phyloP scores from a whole-genome alignment of 768 basidiomycete genomes.

The Dendrothele bispora region DNA sequence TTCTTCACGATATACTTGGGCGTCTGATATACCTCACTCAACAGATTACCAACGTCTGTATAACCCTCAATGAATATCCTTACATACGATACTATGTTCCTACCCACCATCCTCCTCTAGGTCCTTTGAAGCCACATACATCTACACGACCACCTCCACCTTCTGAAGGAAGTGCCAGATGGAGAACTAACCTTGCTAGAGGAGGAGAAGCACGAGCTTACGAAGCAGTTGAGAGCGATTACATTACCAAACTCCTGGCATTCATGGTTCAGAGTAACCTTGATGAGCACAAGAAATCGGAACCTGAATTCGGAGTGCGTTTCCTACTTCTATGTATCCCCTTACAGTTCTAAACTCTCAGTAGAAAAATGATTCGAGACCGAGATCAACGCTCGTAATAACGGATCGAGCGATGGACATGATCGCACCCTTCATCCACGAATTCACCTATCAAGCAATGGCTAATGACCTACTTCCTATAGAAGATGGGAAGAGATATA shows the following conservation, averaged over 20 bases:
- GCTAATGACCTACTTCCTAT: conserved; percentile 91
- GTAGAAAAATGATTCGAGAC: conserved; percentile 67
- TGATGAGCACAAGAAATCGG: conserved; percentile 84
- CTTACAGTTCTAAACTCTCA: conserved; percentile 18
- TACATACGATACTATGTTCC: conserved; percentile 93
- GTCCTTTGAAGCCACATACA: conserved; percentile 70
- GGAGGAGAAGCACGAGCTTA: conserved; percentile 68
- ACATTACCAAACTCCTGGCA: conserved; percentile 80
- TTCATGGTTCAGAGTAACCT: conserved; percentile 80
- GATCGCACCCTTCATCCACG: conserved; percentile 87
- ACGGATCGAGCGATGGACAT: conserved; percentile 98
- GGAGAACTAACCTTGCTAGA: conserved; percentile 81
- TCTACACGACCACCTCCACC: conserved; percentile 69
- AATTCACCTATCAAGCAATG: conserved; percentile 99
- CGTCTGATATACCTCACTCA: conserved; percentile 1
- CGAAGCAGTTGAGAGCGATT: conserved; percentile 73
- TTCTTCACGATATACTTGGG: not conserved
- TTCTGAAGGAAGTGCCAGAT: conserved; percentile 61
- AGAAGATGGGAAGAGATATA: conserved; percentile 82
- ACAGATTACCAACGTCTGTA: conserved; percentile 86
- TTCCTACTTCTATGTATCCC: conserved; percentile 2
- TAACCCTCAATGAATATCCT: conserved; percentile 89
- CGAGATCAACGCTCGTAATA: conserved; percentile 81
- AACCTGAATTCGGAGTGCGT: conserved; percentile 86
- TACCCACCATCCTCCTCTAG: conserved; percentile 77